A percentile compares a stretch with the other conserved stretches of the same genome.
These are phyloP conservation scores for Irpex rosettiformis DNA, from an alignment of 1,284 basidiomycete species.

Conservation along the genomic window DNA sequence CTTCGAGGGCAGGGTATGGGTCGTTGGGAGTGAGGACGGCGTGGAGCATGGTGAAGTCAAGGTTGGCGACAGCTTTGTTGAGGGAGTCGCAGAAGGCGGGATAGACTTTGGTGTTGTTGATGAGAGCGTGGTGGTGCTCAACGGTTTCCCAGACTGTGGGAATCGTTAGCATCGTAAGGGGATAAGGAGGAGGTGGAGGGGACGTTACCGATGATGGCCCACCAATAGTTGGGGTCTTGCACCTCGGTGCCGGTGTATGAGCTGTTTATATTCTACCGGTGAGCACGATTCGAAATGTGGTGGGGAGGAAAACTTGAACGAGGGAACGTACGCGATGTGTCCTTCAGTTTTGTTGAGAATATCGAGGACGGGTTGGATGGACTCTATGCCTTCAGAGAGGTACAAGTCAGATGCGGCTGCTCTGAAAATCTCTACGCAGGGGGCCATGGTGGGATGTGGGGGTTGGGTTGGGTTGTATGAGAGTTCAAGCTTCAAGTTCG, in stretches of 20 bases:
- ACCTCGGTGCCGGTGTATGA: neutral
- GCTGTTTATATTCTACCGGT: neutral
- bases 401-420: neutral
- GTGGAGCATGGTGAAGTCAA: conserved; percentile 7
- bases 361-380: neutral
- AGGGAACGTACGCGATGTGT: neutral
- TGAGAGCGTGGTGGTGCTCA: conserved; percentile 8
- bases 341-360: neutral
- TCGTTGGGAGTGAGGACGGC: conserved; percentile 2
- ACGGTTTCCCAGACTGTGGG: conserved; percentile 10
- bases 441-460: neutral
- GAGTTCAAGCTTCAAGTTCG: too few relatives aligned
- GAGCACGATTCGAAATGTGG: neutral
- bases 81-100: neutral
- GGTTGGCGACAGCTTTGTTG: neutral
- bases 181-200: too few relatives aligned
- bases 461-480: neutral
- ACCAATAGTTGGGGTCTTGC: conserved; percentile 3
- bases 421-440: neutral
- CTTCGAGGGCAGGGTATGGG: conserved; percentile 3
- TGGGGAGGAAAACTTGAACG: neutral
- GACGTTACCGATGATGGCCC: conserved; percentile 7
- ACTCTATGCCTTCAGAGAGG: neutral
- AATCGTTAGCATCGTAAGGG: too few relatives aligned
- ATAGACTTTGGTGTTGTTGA: conserved; percentile 4